A percentile compares a stretch with the other conserved stretches of the same genome.
phyloP scores from a whole-genome alignment of 306 rosid genomes.

The Cajanus cajan region DNA sequence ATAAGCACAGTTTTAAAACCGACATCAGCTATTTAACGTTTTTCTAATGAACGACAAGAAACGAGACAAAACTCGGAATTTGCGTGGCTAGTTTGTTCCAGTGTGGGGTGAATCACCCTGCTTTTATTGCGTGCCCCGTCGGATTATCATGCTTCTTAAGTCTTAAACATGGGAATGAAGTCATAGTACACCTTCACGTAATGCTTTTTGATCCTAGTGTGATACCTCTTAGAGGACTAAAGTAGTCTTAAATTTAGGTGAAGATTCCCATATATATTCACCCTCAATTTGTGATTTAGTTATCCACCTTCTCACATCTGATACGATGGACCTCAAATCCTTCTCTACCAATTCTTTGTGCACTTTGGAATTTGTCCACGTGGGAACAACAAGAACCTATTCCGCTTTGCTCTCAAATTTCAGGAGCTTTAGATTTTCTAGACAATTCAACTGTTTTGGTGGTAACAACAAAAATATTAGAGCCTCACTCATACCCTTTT shows the following conservation, averaged over 20 bases:
- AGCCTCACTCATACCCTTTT: neutral
- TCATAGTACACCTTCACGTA: conserved; percentile 13
- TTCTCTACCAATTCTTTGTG: conserved; percentile 19
- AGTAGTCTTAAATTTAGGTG: conserved; percentile 1
- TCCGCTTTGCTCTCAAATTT: conserved; percentile 30
- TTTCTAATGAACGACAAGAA: neutral
- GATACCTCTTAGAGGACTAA: neutral
- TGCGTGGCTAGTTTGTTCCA: neutral
- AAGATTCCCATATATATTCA: conserved; percentile 2
- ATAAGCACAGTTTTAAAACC: neutral
- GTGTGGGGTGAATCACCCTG: neutral
- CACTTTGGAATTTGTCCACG: conserved; percentile 32
- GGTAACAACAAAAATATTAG: conserved; percentile 39
- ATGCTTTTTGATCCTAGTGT: conserved; percentile 9
- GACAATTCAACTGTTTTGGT: conserved; percentile 38
- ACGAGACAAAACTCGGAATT: neutral
- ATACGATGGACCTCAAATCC: conserved; percentile 50
- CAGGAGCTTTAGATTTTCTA: conserved; percentile 34
- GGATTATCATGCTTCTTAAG: neutral
- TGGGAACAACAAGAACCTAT: conserved; percentile 28
- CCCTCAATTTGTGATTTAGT: neutral
- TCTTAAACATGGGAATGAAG: neutral
- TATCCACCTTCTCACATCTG: neutral
- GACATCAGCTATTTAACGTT: neutral
- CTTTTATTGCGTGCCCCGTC: neutral